phyloP scores from a whole-genome alignment of 2,329 filamentous ascomycete species.

The Xylaria sp. region DNA sequence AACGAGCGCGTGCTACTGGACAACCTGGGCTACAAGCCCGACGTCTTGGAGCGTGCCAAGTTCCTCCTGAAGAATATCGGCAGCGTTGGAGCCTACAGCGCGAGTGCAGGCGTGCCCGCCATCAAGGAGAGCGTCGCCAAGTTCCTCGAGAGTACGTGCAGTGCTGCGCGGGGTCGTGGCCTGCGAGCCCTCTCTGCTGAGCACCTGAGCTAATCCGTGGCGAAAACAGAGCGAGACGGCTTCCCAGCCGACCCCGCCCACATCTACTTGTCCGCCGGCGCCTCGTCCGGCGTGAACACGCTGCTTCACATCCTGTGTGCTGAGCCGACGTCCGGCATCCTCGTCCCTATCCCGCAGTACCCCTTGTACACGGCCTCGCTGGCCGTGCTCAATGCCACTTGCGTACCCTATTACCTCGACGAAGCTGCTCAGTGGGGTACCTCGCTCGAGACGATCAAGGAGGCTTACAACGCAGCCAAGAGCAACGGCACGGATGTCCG shows the following conservation, averaged over 20 bases:
- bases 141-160: conserved; percentile 83
- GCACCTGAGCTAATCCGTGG: conserved; percentile 33
- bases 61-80: conserved; percentile 84
- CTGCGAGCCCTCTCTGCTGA: background rate
- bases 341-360: conserved; percentile 97
- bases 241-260: conserved; percentile 82
- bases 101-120: conserved; percentile 86
- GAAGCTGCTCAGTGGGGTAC: conserved; percentile 90
- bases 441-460: conserved; percentile 79
- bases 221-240: conserved; percentile 77
- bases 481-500: conserved; percentile 85
- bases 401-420: conserved; percentile 94
- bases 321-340: conserved; percentile 78
- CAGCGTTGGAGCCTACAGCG: conserved; percentile 95
- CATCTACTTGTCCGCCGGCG: conserved; percentile 91
- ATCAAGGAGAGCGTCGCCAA: conserved; percentile 91
- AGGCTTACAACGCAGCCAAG: conserved; percentile 78
- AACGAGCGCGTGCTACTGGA: conserved; percentile 82
- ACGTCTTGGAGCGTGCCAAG: conserved; percentile 86
- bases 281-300: conserved; percentile 94
- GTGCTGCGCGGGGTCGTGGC: background rate
- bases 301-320: conserved; percentile 90
- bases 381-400: conserved; percentile 82
- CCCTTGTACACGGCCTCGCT: conserved; percentile 96
- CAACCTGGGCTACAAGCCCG: conserved; percentile 84